These are phyloP conservation scores for Diaporthe ampelina DNA, from an alignment of 2,329 filamentous ascomycete genomes.

Conservation along the genomic window DNA sequence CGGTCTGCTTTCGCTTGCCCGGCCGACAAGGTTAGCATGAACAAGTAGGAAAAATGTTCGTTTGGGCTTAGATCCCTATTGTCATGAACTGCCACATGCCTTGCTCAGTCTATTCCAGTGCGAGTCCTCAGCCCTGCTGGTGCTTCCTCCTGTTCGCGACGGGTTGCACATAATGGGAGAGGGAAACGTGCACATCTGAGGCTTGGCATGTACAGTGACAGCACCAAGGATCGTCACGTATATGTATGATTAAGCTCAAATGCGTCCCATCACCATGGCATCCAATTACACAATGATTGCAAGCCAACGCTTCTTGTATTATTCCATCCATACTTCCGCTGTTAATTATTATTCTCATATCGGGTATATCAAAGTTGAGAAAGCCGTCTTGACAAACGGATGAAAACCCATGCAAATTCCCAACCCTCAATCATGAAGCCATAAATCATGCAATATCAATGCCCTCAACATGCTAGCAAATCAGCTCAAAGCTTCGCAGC, in stretches of 20 bases:
- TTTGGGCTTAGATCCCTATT: no score
- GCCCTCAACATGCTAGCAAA: neutral
- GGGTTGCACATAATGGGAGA: no score
- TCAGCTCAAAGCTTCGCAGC: conserved; percentile 38
- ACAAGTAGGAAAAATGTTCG: no score
- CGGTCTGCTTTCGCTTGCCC: neutral
- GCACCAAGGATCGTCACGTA: neutral
- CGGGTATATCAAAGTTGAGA: conserved; percentile 24
- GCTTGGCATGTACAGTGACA: no score
- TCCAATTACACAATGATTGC: neutral
- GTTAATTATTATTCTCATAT: conserved; percentile 4
- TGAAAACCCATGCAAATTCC: conserved; percentile 8
- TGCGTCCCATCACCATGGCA: no score
- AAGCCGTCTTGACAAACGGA: conserved; percentile 1
- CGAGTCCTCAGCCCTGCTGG: no score
- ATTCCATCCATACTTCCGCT: neutral
- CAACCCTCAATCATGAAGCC: neutral
- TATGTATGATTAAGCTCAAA: neutral
- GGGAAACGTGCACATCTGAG: no score
- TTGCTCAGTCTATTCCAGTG: no score
- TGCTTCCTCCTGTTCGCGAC: no score
- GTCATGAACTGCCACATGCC: no score
- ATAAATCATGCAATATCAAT: conserved; percentile 13
- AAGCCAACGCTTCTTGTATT: neutral
- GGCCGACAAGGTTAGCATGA: neutral